These are phyloP conservation scores for Ceratobasidium sp. DNA, from an alignment of 1,284 basidiomycete genomes.

Conservation along the genomic window DNA sequence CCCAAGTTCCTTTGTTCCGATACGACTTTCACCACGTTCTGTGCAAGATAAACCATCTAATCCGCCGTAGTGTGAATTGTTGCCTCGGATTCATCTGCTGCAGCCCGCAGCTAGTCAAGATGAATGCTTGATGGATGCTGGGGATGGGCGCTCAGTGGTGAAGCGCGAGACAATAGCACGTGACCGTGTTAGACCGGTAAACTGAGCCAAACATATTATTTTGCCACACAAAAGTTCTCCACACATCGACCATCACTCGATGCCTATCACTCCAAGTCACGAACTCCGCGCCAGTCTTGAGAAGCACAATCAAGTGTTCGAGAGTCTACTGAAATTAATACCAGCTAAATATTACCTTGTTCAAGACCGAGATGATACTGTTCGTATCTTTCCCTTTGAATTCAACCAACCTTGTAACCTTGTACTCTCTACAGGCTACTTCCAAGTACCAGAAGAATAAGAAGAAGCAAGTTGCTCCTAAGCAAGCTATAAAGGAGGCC, in stretches of 20 bases:
- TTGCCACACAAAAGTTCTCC: constrained; percentile 42
- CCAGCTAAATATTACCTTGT: constrained; percentile 88
- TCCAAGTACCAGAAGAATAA: constrained; percentile 90
- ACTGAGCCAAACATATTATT: neutral
- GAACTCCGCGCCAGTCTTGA: constrained; percentile 76
- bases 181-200: neutral
- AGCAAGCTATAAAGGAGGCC: constrained; percentile 87
- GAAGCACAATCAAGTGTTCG: constrained; percentile 84
- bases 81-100: too few species aligned
- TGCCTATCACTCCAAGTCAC: constrained; percentile 57
- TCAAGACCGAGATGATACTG: constrained; percentile 73
- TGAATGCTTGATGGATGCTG: too few species aligned
- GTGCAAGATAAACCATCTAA: too few species aligned
- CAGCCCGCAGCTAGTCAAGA: too few species aligned
- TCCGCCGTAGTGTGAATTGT: too few species aligned
- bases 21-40: too few species aligned
- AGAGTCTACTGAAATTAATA: constrained; percentile 81
- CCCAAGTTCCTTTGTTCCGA: too few species aligned
- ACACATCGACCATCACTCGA: constrained; percentile 17
- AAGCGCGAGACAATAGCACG: constrained; percentile 14
- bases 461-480: constrained; percentile 82
- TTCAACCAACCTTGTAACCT: constrained; percentile 51
- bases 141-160: neutral
- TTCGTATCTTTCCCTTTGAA: constrained; percentile 22
- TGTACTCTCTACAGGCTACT: constrained; percentile 55